These are phyloP conservation scores for Exutisphaerella laricina DNA, from an alignment of 2,329 filamentous ascomycete species.

Conservation along the genomic window DNA sequence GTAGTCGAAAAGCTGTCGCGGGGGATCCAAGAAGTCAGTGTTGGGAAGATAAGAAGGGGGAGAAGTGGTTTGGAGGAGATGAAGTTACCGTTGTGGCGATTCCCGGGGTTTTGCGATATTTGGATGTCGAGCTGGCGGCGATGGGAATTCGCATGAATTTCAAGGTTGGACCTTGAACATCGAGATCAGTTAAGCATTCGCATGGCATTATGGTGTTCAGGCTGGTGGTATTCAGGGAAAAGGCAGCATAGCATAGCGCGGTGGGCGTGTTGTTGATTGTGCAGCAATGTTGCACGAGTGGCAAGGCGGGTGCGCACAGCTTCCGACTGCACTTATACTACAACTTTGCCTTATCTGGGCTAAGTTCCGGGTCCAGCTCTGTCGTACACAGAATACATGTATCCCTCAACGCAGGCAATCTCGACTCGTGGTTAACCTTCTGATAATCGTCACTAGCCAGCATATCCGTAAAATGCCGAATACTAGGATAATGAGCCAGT, in stretches of 20 bases:
- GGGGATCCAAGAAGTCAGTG: constrained; percentile 48
- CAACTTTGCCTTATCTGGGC: constrained; percentile 16
- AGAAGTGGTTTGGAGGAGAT: constrained; percentile 79
- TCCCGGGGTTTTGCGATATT: constrained; percentile 82
- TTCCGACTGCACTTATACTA: no score
- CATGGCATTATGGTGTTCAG: not conserved
- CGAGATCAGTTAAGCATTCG: not conserved
- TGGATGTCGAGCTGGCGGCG: constrained; percentile 90
- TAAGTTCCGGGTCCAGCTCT: constrained; percentile 30
- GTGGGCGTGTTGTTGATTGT: no score
- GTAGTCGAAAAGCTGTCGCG: constrained; percentile 29
- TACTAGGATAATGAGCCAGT: constrained; percentile 60
- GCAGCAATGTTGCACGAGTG: no score
- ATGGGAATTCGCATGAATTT: constrained; percentile 98
- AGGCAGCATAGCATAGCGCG: not conserved
- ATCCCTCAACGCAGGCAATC: constrained; percentile 41
- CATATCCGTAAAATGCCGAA: constrained; percentile 58
- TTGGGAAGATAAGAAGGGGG: constrained; percentile 88
- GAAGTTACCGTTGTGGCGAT: constrained; percentile 89
- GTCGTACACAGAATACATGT: constrained; percentile 36
- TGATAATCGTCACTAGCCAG: constrained; percentile 54
- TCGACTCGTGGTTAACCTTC: constrained; percentile 49
- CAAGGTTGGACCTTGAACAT: constrained; percentile 54
- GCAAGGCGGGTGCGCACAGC: no score
- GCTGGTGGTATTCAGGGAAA: not conserved